Conservation (phyloP, 2,329 filamentous ascomycete genomes). For the Thelonectria olida region DNA sequence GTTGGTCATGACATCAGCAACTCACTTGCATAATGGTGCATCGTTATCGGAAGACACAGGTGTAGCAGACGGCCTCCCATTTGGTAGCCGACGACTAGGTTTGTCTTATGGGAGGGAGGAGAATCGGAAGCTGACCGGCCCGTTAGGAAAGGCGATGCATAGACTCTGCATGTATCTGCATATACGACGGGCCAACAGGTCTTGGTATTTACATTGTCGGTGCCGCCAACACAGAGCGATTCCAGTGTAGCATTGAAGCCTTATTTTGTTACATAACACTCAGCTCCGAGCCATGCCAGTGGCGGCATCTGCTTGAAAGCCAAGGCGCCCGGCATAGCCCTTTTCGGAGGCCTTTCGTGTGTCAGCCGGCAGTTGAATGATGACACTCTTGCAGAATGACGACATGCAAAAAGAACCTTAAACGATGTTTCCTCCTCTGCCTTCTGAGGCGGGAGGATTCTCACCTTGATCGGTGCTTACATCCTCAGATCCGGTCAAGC, state of each 20-base stretch:
- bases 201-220: background rate
- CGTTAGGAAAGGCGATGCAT: background rate
- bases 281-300: background rate
- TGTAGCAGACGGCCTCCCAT: too few species aligned
- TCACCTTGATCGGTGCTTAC: background rate
- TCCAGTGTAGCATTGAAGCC: background rate
- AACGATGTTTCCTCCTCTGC: background rate
- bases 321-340: background rate
- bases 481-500: background rate
- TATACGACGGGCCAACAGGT: constrained; percentile 9
- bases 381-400: background rate
- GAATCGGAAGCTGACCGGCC: background rate
- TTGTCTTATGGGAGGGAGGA: background rate
- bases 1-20: background rate
- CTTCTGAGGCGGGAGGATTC: too few species aligned
- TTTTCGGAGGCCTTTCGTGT: background rate
- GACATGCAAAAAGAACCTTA: background rate
- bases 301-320: background rate
- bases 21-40: background rate
- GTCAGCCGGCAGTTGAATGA: background rate
- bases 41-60: constrained; percentile 1
- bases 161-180: constrained; percentile 10
- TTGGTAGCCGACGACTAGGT: background rate
- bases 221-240: background rate
- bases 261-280: background rate